Conservation (phyloP, 108 stramenopile species). For the Skeletonema costatum region DNA sequence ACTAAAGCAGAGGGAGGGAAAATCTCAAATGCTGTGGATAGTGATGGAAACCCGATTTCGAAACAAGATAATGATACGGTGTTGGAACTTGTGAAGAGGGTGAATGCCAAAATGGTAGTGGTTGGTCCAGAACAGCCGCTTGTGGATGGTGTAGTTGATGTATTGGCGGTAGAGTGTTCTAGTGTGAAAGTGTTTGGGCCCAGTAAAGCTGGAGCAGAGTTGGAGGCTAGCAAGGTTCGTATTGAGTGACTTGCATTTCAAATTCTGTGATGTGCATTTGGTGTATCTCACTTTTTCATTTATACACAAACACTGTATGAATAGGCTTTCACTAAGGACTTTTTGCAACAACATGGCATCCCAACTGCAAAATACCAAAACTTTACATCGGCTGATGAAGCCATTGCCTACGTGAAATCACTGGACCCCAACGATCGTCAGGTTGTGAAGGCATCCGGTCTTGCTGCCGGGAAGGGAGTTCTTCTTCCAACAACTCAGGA, state of each 20-base stretch:
- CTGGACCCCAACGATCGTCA: constrained; percentile 83
- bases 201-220: constrained; percentile 85
- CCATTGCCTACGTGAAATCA: constrained; percentile 82
- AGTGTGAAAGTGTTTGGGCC: constrained; percentile 96
- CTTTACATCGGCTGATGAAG: constrained; percentile 87
- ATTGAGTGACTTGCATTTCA: neutral
- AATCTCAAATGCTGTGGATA: constrained; percentile 64
- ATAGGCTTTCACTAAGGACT: constrained; percentile 97
- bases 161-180: constrained; percentile 66
- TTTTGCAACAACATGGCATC: constrained; percentile 91
- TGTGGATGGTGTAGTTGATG: constrained; percentile 94
- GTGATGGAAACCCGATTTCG: constrained; percentile 19
- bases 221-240: constrained; percentile 95
- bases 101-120: constrained; percentile 83
- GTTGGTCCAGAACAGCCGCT: constrained; percentile 98
- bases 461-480: constrained; percentile 99
- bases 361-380: constrained; percentile 94
- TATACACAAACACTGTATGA: neutral
- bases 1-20: constrained; percentile 74
- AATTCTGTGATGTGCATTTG: neutral
- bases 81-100: constrained; percentile 60
- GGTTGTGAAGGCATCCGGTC: constrained; percentile 98
- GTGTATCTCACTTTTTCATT: neutral
- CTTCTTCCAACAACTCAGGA: constrained; percentile 88
- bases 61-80: constrained; percentile 75